Base-by-base conservation (phyloP, 768 basidiomycete species). In the Pisolithus microcarpus region DNA sequence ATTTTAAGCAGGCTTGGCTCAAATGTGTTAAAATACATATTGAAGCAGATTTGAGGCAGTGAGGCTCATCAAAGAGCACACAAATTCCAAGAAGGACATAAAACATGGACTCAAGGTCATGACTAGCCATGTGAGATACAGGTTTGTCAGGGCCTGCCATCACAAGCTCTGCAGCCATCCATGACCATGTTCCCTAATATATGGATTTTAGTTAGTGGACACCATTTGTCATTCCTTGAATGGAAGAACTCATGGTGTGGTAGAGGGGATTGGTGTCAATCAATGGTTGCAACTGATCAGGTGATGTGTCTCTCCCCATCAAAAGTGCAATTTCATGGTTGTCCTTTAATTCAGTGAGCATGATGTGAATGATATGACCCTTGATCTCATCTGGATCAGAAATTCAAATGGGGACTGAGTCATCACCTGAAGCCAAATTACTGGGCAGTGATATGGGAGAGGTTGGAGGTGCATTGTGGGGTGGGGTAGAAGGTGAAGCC, bases 101-200 rank as follows among this genome's bases (percentile, higher is more conserved):
- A n/a, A n/a, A n/a, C n/a, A n/a, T n/a, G n/a, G n/a, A n/a, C n/a
- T n/a, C n/a, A n/a, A n/a, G n/a, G n/a, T n/a, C n/a, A n/a, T n/a
- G n/a, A n/a, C n/a, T n/a, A n/a, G n/a, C n/a, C n/a, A n/a, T n/a
- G n/a, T n/a, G n/a, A n/a, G n/a, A n/a, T n/a, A n/a, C n/a, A n/a
- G n/a, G 49, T 3, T 23, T 31, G 5, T 47, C 21, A 0, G 50
- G 30, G 2, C 36, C 50, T 11, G 37, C 13, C 7, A 40, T 37
- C 21, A 45, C 47, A 11, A 56, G 47, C n/a, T 58, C 30, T 1
- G 38, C 23, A 1, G 50, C 50, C 48, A 57, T 54, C 49, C 49
- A 51, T 2, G 37, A 36, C 46, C 53, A 51, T 2, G 9, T 54
- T 7, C 46, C 45, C 49, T 53, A n/a, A 34, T 16, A 0, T 7